These are phyloP conservation scores for Agaricus sinodeliciosus DNA, from an alignment of 768 basidiomycete genomes.

Conservation along the genomic window DNA sequence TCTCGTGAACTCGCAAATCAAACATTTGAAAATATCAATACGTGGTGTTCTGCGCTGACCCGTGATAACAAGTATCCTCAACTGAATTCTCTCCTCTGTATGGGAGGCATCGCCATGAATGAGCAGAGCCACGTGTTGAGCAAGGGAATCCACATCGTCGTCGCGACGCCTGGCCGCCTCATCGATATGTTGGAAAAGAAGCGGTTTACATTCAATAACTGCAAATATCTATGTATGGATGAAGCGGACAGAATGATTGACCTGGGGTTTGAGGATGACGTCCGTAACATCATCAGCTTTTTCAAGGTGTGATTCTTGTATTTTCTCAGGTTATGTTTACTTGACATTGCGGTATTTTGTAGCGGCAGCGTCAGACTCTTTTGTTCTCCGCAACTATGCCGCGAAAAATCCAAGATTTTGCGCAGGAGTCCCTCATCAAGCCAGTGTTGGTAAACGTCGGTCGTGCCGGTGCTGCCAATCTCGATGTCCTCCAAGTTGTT, in stretches of 20 bases:
- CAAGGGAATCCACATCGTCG: constrained; percentile 91
- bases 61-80: constrained; percentile 78
- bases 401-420: constrained; percentile 97
- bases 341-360: background rate
- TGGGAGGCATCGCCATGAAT: constrained; percentile 97
- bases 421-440: constrained; percentile 90
- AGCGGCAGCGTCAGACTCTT: constrained; percentile 95
- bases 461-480: constrained; percentile 93
- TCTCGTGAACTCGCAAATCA: constrained; percentile 95
- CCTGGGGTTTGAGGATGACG: constrained; percentile 97
- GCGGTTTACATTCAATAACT: constrained; percentile 85
- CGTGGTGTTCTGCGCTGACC: constrained; percentile 80
- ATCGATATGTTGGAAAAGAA: constrained; percentile 99
- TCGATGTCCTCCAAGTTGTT: constrained; percentile 94
- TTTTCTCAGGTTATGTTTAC: background rate
- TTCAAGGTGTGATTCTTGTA: constrained; percentile 64
- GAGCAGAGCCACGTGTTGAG: constrained; percentile 91
- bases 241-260: constrained; percentile 99
- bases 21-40: constrained; percentile 90
- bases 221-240: constrained; percentile 98
- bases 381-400: constrained; percentile 99
- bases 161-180: constrained; percentile 93
- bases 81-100: constrained; percentile 85
- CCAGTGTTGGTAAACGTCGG: constrained; percentile 97
- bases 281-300: constrained; percentile 98